phyloP scores from a whole-genome alignment of 2,329 filamentous ascomycete species.

The Raffaelea deltoideospora region DNA sequence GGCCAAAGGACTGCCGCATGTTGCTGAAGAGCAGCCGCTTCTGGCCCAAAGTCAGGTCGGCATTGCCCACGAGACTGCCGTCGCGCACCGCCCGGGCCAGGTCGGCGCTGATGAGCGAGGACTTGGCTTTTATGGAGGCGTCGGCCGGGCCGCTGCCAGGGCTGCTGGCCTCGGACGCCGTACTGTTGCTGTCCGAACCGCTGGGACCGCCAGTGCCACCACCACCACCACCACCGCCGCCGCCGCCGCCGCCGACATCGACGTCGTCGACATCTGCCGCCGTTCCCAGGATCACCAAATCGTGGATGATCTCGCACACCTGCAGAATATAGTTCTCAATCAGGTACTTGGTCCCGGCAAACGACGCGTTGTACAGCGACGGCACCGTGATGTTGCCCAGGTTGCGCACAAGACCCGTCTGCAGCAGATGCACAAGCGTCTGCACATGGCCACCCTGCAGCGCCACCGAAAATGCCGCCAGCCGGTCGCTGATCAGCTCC shows the following conservation, averaged over 20 bases:
- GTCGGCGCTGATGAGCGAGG: constrained; percentile 4
- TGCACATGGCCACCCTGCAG: constrained; percentile 44
- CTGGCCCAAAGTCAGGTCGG: constrained; percentile 3
- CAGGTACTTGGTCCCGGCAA: constrained; percentile 75
- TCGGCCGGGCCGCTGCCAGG: not conserved
- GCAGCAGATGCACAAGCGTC: constrained; percentile 61
- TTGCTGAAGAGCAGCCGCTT: constrained; percentile 81
- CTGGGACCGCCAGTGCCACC: not conserved
- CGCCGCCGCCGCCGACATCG: not conserved
- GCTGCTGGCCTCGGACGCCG: too few species aligned
- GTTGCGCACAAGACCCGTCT: constrained; percentile 68
- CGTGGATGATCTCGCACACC: constrained; percentile 65
- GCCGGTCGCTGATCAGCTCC: constrained; percentile 62
- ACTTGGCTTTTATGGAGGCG: not conserved
- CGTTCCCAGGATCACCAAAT: constrained; percentile 53
- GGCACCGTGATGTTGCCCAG: constrained; percentile 80
- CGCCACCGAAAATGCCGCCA: constrained; percentile 19
- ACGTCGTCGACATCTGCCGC: not conserved
- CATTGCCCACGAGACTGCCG: constrained; percentile 4
- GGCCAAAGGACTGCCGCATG: constrained; percentile 74
- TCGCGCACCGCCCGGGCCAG: constrained; percentile 7
- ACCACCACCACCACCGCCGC: constrained; percentile 18
- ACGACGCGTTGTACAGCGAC: constrained; percentile 69
- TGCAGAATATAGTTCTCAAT: constrained; percentile 86
- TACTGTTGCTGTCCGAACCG: not conserved